Conservation (phyloP, 805 yeast species). For the Zygosaccharomyces bailii region DNA sequence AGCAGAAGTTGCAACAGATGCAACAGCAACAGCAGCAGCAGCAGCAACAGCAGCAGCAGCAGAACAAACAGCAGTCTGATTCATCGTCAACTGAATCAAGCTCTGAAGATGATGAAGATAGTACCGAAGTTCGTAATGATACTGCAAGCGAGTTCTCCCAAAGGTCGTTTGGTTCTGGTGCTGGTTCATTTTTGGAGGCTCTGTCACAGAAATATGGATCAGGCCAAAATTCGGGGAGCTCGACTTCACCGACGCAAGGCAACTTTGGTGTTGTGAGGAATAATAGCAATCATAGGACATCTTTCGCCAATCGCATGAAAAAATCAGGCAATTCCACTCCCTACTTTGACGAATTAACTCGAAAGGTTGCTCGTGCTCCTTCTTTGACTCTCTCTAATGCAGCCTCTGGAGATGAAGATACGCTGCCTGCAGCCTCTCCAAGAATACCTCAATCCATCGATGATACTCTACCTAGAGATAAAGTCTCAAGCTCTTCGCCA, state of each 20-base stretch:
- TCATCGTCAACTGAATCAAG: constrained; percentile 14
- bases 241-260: constrained; percentile 6
- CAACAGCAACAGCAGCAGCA: neutral
- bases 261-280: constrained; percentile 1
- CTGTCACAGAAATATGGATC: constrained; percentile 36
- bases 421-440: constrained; percentile 13
- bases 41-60: neutral
- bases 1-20: neutral
- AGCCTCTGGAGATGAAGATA: constrained; percentile 3
- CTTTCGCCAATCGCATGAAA: constrained; percentile 34
- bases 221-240: constrained; percentile 19
- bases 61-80: constrained; percentile 4
- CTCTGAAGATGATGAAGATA: constrained; percentile 12
- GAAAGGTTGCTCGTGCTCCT: constrained; percentile 17
- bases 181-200: constrained; percentile 32
- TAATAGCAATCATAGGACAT: constrained; percentile 21
- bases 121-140: constrained; percentile 9
- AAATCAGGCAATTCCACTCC: constrained; percentile 24
- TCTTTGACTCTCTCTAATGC: constrained; percentile 1
- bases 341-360: constrained; percentile 27
- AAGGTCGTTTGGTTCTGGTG: constrained; percentile 12
- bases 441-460: constrained; percentile 23
- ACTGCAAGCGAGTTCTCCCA: constrained; percentile 10
- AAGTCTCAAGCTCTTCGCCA: constrained; percentile 4
- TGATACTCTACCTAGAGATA: constrained; percentile 25